phyloP scores from a whole-genome alignment of 345 rosid genomes.

The Mercurialis annua region DNA sequence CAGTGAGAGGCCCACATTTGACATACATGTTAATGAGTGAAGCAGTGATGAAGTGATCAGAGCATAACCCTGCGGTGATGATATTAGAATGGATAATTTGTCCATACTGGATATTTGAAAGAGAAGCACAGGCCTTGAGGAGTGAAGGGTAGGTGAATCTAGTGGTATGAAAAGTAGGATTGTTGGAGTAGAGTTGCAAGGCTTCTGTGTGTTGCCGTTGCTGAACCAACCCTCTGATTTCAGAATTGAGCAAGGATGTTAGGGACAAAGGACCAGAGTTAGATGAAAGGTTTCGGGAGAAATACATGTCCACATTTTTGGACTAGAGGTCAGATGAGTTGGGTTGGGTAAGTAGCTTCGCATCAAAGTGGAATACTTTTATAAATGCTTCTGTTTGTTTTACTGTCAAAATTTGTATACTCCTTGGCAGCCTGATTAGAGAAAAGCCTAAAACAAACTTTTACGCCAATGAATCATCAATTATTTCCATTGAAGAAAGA shows the following conservation, averaged over 20 bases:
- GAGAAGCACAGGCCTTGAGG: conserved; percentile 20
- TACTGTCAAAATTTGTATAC: too few species aligned
- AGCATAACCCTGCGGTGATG: conserved; percentile 38
- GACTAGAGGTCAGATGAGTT: background rate
- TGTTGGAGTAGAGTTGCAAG: conserved; percentile 43
- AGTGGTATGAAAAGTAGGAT: conserved; percentile 34
- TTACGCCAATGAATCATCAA: background rate
- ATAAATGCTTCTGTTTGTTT: too few species aligned
- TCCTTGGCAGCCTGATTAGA: background rate
- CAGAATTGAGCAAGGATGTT: conserved; percentile 26
- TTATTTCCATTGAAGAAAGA: background rate
- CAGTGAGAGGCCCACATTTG: conserved; percentile 52
- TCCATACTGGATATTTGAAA: conserved; percentile 18
- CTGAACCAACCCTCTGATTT: conserved; percentile 44
- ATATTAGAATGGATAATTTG: conserved; percentile 53
- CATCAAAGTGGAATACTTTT: background rate
- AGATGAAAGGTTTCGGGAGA: conserved; percentile 30
- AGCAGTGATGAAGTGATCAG: conserved; percentile 50
- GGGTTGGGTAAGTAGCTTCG: background rate
- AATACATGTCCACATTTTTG: conserved; percentile 24
- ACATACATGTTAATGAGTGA: conserved; percentile 66
- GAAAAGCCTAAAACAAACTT: background rate
- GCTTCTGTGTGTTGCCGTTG: conserved; percentile 43
- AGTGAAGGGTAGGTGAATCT: conserved; percentile 56
- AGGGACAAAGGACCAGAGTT: conserved; percentile 13